These are phyloP conservation scores for Xylaria sp. DNA, from an alignment of 2,329 filamentous ascomycete genomes.

Conservation along the genomic window DNA sequence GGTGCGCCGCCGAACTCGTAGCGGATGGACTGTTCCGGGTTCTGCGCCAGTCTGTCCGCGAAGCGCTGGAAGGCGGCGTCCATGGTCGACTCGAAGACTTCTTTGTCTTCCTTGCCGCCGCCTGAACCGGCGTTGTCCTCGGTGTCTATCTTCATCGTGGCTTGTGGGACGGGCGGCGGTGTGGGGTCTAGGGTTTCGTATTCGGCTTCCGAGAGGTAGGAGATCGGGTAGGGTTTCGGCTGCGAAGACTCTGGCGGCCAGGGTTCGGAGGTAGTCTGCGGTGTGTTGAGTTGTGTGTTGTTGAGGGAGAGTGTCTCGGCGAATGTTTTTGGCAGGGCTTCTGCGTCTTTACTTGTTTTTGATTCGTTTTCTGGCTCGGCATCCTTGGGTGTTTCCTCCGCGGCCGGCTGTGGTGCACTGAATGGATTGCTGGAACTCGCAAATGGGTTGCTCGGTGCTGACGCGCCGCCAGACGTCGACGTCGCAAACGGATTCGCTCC, in stretches of 20 bases:
- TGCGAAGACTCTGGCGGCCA: slow-evolving; percentile 78
- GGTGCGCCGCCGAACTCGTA: slow-evolving; percentile 81
- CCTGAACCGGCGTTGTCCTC: slow-evolving; percentile 53
- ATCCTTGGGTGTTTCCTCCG: slow-evolving; percentile 1
- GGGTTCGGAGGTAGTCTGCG: slow-evolving; percentile 66
- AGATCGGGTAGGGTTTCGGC: slow-evolving; percentile 77
- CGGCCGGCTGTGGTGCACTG: slow-evolving; percentile 42
- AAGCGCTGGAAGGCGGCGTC: slow-evolving; percentile 81
- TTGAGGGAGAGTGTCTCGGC: slow-evolving; percentile 82
- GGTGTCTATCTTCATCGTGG: slow-evolving; percentile 62
- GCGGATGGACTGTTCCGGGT: slow-evolving; percentile 83
- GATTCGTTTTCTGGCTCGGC: slow-evolving; percentile 50
- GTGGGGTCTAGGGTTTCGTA: slow-evolving; percentile 83
- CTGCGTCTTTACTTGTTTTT: slow-evolving; percentile 42
- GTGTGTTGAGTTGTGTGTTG: slow-evolving; percentile 55
- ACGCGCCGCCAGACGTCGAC: slow-evolving; percentile 43
- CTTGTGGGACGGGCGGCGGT: slow-evolving; percentile 62
- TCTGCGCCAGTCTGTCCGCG: slow-evolving; percentile 80
- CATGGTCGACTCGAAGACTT: slow-evolving; percentile 78
- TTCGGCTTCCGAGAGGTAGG: slow-evolving; percentile 87
- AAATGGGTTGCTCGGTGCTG: slow-evolving; percentile 68
- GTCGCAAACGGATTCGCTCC: slow-evolving; percentile 72
- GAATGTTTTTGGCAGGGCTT: slow-evolving; percentile 70
- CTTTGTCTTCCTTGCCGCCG: slow-evolving; percentile 70
- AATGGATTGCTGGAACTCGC: slow-evolving; percentile 64